Evolutionary conservation across 2,329 filamentous ascomycete genomes (phyloP), one percentile per base, ranked within the genome.

Genomic region (Xylaria sp.): DNA sequence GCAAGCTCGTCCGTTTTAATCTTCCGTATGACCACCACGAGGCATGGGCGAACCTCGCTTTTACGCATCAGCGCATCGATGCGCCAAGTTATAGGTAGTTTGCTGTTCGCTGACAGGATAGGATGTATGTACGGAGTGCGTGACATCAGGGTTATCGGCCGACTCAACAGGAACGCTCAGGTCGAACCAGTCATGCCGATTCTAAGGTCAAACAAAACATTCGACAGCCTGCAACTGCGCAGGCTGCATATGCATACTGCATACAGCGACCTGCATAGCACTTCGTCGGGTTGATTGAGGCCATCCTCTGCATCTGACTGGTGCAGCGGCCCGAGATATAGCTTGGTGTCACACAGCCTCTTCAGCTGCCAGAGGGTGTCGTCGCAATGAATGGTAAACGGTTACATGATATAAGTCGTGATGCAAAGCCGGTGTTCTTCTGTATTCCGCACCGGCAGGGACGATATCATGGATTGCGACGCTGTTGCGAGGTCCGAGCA

Each of bases 341-440:
- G 52, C 50, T 59, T 54, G 39, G 35, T 37, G 59, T 57, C 54
- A 16, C 60, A 64, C 55, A 1, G 39, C 57, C 34, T 48, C 52
- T 64, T 62, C 58, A 60, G 62, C 62, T 63, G 34, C 30, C 23
- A 44, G 37, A 37, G 18, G 23, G 23, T 30, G 23, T 30, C 4
- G 23, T 30, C 23, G 23, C 23, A 30, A 30, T 30, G 23, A 30
- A 30, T 30, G 4, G 23, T 30, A 30, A 30, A 30, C 23, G 4
- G 23, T 30, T 30, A 30, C 23, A 30, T 30, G 4, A 5, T 30
- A 30, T 30, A 4, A 23, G 11, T 30, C 47, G 47, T 19, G 9
- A 30, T 30, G 7, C 8, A 11, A 19, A 42, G 37, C 8, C 30
- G 47, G 3, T 49, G 18, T 23, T 30, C 47, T 30, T 49, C 47